Conservation (phyloP, 148 eudicot species). For the Amaranthus palmeri region DNA sequence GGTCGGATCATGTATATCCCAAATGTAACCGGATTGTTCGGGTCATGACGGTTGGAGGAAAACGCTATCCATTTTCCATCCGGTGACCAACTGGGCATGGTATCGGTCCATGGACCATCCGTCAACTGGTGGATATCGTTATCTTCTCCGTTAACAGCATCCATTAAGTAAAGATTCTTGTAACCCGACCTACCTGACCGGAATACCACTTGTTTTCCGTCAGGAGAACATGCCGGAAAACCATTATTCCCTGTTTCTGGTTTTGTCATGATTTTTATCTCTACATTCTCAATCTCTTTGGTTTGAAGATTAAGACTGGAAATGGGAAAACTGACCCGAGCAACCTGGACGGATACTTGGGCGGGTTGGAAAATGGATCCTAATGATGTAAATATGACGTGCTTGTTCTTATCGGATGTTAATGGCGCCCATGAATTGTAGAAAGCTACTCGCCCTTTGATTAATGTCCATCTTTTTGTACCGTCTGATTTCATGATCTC, state of each 20-base stretch:
- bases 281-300: slow-evolving; percentile 20
- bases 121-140: slow-evolving; percentile 47
- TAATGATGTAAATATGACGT: slow-evolving; percentile 59
- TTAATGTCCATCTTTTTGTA: slow-evolving; percentile 54
- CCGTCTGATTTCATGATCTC: slow-evolving; percentile 64
- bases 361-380: slow-evolving; percentile 62
- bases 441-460: slow-evolving; percentile 45
- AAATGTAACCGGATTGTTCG: slow-evolving; percentile 39
- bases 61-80: slow-evolving; percentile 69
- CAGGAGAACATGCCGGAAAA: slow-evolving; percentile 80
- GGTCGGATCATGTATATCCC: slow-evolving; percentile 52
- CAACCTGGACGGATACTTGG: slow-evolving; percentile 54
- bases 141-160: slow-evolving; percentile 57
- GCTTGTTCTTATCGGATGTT: slow-evolving; percentile 38
- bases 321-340: slow-evolving; percentile 48
- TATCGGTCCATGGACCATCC: slow-evolving; percentile 73
- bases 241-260: slow-evolving; percentile 68
- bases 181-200: slow-evolving; percentile 77
- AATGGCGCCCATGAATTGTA: slow-evolving; percentile 47
- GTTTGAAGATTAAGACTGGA: slow-evolving; percentile 18
- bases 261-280: slow-evolving; percentile 49
- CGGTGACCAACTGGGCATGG: slow-evolving; percentile 91
- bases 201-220: slow-evolving; percentile 64
- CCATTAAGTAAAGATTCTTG: slow-evolving; percentile 69
- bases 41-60: slow-evolving; percentile 71